phyloP scores from a whole-genome alignment of 2,329 filamentous ascomycete species.

The Nannizziopsis arthrosporioides region DNA sequence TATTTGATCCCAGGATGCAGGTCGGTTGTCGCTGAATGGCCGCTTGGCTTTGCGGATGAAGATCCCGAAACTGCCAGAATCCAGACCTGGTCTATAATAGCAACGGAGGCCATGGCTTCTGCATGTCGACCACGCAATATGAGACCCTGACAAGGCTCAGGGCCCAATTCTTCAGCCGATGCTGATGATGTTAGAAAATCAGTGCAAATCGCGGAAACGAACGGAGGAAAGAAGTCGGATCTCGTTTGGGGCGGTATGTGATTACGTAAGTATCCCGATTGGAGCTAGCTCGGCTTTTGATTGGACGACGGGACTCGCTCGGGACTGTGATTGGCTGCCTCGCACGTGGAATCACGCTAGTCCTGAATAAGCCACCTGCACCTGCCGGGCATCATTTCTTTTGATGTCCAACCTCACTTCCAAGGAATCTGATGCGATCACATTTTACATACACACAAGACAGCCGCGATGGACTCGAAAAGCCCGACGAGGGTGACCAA shows the following conservation, averaged over 20 bases:
- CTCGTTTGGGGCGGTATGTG: no score
- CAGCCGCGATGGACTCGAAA: not conserved
- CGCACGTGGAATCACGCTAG: slow-evolving; percentile 9
- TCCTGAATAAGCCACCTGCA: slow-evolving; percentile 4
- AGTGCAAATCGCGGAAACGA: not conserved
- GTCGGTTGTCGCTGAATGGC: no score
- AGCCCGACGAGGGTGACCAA: no score
- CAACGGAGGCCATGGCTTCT: not conserved
- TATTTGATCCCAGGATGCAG: not conserved
- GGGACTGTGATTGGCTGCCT: slow-evolving; percentile 13
- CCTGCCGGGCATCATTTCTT: no score
- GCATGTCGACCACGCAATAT: not conserved
- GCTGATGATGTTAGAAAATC: not conserved
- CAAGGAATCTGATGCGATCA: not conserved
- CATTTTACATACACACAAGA: not conserved
- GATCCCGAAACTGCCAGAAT: not conserved
- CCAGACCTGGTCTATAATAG: no score
- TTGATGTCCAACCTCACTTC: no score
- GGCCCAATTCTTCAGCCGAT: not conserved
- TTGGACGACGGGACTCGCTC: slow-evolving; percentile 5
- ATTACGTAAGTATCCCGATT: not conserved
- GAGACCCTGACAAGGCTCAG: slow-evolving; percentile 3
- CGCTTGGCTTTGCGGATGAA: not conserved
- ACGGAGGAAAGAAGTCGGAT: not conserved
- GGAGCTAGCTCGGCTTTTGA: slow-evolving; percentile 2